Conservation (phyloP, 225 moss, liverwort and hornwort species). For the Physcomitrium patens region DNA sequence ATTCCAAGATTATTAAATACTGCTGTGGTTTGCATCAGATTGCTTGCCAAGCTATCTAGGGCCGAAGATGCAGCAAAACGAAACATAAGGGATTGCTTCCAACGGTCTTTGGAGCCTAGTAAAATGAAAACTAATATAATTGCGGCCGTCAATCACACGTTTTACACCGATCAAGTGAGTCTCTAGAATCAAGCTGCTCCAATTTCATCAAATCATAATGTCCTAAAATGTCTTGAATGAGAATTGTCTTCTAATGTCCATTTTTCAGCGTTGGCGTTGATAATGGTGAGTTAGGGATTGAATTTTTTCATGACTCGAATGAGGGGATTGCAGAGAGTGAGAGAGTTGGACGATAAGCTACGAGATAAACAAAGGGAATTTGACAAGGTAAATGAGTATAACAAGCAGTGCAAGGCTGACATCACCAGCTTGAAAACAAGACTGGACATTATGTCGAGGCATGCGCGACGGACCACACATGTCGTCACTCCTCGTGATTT, state of each 20-base stretch:
- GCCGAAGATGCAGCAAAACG: slow-evolving; percentile 75
- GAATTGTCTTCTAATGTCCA: neutral
- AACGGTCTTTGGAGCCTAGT: slow-evolving; percentile 58
- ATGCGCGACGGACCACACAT: slow-evolving; percentile 42
- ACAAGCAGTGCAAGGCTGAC: slow-evolving; percentile 62
- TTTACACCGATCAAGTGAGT: slow-evolving; percentile 65
- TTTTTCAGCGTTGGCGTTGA: neutral
- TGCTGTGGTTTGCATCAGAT: slow-evolving; percentile 41
- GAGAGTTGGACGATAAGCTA: slow-evolving; percentile 67
- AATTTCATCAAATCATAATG: too few species aligned
- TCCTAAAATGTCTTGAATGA: neutral
- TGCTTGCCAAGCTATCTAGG: slow-evolving; percentile 60
- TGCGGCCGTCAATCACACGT: slow-evolving; percentile 65
- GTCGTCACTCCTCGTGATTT: slow-evolving; percentile 49
- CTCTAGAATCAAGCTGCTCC: neutral
- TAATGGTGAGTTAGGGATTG: neutral
- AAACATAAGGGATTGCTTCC: slow-evolving; percentile 64
- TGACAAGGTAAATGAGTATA: slow-evolving; percentile 58
- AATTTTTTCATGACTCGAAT: neutral
- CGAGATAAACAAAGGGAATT: slow-evolving; percentile 56
- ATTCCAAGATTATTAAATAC: neutral
- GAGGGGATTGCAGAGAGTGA: slow-evolving; percentile 55
- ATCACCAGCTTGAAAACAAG: slow-evolving; percentile 58
- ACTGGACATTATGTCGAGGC: slow-evolving; percentile 53
- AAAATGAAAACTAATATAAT: slow-evolving; percentile 66